These are phyloP conservation scores for Davidsoniella australis DNA, from an alignment of 2,329 filamentous ascomycete genomes.

Conservation along the genomic window DNA sequence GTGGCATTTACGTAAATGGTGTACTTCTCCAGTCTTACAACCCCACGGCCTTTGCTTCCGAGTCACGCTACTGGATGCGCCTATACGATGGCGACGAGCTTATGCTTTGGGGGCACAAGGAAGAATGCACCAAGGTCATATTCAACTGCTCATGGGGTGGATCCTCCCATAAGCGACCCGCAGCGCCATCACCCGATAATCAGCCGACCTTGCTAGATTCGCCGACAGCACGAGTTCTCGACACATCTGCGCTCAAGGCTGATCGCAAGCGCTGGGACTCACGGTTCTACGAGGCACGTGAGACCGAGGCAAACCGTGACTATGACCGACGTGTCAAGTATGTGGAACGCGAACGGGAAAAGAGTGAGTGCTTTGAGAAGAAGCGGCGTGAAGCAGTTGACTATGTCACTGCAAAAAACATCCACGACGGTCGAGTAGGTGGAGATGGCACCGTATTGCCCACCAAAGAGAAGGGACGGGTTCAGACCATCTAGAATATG, in stretches of 20 bases:
- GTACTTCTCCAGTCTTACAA: conserved; percentile 42
- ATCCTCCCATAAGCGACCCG: conserved; percentile 22
- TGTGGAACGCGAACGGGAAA: conserved; percentile 30
- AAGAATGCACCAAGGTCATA: conserved; percentile 26
- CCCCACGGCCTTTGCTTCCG: conserved; percentile 32
- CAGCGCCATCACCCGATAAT: conserved; percentile 13
- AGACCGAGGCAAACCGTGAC: conserved; percentile 29
- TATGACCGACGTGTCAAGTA: conserved; percentile 24
- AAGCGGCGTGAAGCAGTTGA: conserved; percentile 29
- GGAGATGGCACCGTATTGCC: not conserved
- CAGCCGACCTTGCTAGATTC: conserved; percentile 18
- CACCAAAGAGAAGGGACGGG: conserved; percentile 5
- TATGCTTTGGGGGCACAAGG: conserved; percentile 44
- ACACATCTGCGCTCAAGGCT: conserved; percentile 29
- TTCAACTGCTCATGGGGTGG: conserved; percentile 42
- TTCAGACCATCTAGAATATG: conserved; percentile 6
- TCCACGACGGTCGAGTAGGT: not conserved
- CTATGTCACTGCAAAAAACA: conserved; percentile 18
- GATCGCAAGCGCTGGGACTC: conserved; percentile 27
- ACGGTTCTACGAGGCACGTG: conserved; percentile 24
- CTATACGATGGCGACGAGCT: conserved; percentile 65
- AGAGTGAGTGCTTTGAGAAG: conserved; percentile 32
- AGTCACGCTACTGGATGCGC: conserved; percentile 46
- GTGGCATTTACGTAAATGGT: conserved; percentile 62
- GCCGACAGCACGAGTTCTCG: conserved; percentile 27